These are phyloP conservation scores for Amoebophrya sp. DNA, from an alignment of 169 alveolate genomes.

Conservation along the genomic window DNA sequence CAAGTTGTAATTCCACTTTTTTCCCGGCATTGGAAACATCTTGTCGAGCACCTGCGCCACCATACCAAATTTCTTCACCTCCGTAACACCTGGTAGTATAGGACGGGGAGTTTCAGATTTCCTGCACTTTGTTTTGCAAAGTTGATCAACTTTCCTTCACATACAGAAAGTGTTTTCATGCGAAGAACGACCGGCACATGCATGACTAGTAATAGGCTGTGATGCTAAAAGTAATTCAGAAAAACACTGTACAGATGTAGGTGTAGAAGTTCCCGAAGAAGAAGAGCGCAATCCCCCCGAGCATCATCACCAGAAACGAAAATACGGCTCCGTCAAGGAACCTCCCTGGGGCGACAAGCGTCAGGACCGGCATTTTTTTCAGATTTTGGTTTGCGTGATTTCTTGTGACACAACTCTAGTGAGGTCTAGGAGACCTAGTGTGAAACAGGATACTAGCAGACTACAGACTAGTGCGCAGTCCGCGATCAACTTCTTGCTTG, in stretches of 20 bases:
- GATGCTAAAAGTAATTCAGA: too few relatives aligned
- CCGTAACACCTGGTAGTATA: not conserved
- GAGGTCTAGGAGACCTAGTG: too few relatives aligned
- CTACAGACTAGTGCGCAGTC: too few relatives aligned
- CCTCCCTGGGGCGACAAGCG: not conserved
- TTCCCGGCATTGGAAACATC: constrained; percentile 10
- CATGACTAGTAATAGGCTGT: too few relatives aligned
- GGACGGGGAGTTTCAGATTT: not conserved
- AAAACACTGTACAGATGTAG: not conserved
- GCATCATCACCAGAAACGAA: not conserved
- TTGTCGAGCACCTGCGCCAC: not conserved
- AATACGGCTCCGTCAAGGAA: not conserved
- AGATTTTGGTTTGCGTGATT: too few relatives aligned
- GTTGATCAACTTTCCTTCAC: too few relatives aligned
- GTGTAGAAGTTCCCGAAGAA: not conserved
- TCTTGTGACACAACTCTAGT: too few relatives aligned
- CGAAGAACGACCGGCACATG: too few relatives aligned
- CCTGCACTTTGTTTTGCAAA: too few relatives aligned
- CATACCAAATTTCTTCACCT: not conserved
- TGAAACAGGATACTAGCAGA: too few relatives aligned
- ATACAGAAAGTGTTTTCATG: too few relatives aligned
- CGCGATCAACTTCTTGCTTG: too few relatives aligned
- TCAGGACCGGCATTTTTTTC: not conserved
- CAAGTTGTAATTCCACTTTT: constrained; percentile 20
- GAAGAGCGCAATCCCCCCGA: not conserved